Evolutionary conservation across 177 flowering plant species (phyloP).

Genomic region (Telopea speciosissima): DNA sequence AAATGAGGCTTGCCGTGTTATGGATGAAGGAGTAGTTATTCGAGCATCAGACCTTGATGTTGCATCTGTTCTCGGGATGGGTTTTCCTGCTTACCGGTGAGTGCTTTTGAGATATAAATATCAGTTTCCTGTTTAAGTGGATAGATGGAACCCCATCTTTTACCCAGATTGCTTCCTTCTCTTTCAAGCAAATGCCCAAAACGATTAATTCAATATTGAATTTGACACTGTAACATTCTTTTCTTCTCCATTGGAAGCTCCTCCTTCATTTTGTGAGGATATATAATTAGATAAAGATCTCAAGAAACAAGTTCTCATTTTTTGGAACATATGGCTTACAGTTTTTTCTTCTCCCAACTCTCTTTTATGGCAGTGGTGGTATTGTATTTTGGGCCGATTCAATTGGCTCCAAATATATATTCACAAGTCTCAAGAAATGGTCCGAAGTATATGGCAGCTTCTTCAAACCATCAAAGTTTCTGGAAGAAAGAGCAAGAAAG

Average conservation of each 20-base stretch:
- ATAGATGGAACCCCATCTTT: too few species aligned
- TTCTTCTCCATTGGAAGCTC: too few species aligned
- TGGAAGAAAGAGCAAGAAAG: slow-evolving; percentile 80
- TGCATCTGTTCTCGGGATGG: slow-evolving; percentile 93
- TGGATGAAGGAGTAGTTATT: slow-evolving; percentile 81
- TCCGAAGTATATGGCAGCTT: slow-evolving; percentile 57
- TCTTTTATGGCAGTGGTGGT: slow-evolving; percentile 66
- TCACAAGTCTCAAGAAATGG: slow-evolving; percentile 71
- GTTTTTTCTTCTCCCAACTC: not conserved
- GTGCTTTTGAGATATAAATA: slow-evolving; percentile 9
- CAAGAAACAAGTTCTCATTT: not conserved
- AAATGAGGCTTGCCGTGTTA: slow-evolving; percentile 89
- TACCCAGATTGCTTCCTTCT: too few species aligned
- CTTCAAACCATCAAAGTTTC: slow-evolving; percentile 65
- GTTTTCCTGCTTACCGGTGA: slow-evolving; percentile 92
- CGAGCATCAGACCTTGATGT: slow-evolving; percentile 91
- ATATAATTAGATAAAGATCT: too few species aligned
- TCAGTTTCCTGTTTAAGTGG: not conserved
- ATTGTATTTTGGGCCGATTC: slow-evolving; percentile 86
- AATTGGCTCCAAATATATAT: slow-evolving; percentile 59
- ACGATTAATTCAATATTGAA: not conserved
- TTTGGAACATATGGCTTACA: not conserved
- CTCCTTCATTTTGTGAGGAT: too few species aligned
- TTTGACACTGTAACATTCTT: not conserved
- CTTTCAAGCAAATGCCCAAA: not conserved